Percentiles rank a stretch among this genome's conserved stretches.
Evolutionary conservation across 805 yeast genomes (phyloP).

Genomic region (Lipomyces chichibuensis): DNA sequence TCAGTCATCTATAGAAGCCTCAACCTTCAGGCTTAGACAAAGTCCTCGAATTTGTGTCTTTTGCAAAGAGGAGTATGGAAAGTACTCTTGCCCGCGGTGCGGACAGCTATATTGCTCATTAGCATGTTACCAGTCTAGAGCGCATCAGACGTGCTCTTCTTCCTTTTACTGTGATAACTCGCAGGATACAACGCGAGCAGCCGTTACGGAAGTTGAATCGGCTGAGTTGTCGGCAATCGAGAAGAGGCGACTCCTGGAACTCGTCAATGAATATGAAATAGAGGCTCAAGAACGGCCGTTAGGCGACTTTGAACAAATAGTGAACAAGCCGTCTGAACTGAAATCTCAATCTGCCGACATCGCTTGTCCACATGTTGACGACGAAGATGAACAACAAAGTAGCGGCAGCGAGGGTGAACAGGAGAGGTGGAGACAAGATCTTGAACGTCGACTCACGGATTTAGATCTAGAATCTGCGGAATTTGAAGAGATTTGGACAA

Average conservation of each 20-base stretch:
- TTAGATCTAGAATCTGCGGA: slow-evolving; percentile 33
- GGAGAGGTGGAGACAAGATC: slow-evolving; percentile 20
- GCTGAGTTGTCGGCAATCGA: slow-evolving; percentile 13
- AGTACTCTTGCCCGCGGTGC: slow-evolving; percentile 33
- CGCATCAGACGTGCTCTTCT: slow-evolving; percentile 15
- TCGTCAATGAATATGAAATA: slow-evolving; percentile 28
- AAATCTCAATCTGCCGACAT: background rate
- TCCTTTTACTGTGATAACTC: slow-evolving; percentile 25
- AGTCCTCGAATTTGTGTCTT: slow-evolving; percentile 16
- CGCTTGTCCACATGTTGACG: slow-evolving; percentile 1
- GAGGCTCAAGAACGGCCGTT: slow-evolving; percentile 29
- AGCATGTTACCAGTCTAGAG: slow-evolving; percentile 17
- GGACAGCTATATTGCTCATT: slow-evolving; percentile 27
- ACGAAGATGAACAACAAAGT: slow-evolving; percentile 8
- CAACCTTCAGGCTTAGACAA: background rate
- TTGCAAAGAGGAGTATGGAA: slow-evolving; percentile 15
- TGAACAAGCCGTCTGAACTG: background rate
- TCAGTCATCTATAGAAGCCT: slow-evolving; percentile 1
- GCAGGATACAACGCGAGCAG: background rate
- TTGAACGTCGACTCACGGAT: slow-evolving; percentile 21
- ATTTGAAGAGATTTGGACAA: slow-evolving; percentile 30
- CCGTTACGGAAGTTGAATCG: background rate
- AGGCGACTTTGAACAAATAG: slow-evolving; percentile 22
- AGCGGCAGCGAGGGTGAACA: slow-evolving; percentile 11
- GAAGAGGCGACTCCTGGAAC: slow-evolving; percentile 19